Percentiles rank a stretch among this genome's conserved stretches.
Conservation (phyloP, 1,284 basidiomycete genomes). For the Sparassis latifolia region DNA sequence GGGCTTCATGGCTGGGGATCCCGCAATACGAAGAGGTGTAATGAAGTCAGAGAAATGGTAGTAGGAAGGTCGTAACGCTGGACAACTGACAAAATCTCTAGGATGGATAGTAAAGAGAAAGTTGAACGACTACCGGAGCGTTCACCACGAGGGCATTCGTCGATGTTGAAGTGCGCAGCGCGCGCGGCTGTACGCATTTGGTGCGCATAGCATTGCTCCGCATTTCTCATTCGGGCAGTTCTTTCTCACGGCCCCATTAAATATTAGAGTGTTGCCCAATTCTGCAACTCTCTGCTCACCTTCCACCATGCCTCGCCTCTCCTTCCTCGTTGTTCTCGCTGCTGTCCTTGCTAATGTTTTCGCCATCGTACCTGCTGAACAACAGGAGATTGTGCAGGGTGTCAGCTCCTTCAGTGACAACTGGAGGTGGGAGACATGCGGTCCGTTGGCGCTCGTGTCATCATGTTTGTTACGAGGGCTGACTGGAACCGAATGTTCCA, state of each 20-base stretch:
- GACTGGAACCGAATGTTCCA: conserved; percentile 18
- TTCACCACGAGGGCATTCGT: not conserved
- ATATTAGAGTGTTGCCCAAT: not conserved
- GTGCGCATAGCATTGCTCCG: conserved; percentile 2
- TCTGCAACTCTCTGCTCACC: conserved; percentile 9
- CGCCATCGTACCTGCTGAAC: conserved; percentile 26
- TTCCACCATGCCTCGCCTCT: conserved; percentile 37
- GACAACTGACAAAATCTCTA: too few species aligned
- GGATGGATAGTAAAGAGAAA: not conserved
- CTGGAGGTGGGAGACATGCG: conserved; percentile 58
- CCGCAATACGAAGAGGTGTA: not conserved
- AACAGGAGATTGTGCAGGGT: conserved; percentile 34
- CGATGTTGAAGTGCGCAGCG: not conserved
- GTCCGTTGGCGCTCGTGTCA: conserved; percentile 31
- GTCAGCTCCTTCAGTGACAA: conserved; percentile 25
- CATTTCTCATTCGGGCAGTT: not conserved
- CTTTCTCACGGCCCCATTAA: too few species aligned
- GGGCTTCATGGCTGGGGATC: conserved; percentile 38
- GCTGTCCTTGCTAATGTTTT: conserved; percentile 27
- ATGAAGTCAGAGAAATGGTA: not conserved
- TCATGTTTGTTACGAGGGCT: not conserved
- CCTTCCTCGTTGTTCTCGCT: conserved; percentile 32
- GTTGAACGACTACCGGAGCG: conserved; percentile 4
- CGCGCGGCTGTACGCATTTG: not conserved
- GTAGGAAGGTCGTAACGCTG: too few species aligned